These are phyloP conservation scores for grape (Vitis vinifera) DNA, from an alignment of 164 flowering plant genomes.

Conservation along the genomic window ASM3070453v1 NC_081822.1:893501-894000, in stretches of 20 bases:
- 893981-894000: background rate
- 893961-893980: background rate
- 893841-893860: constrained; percentile 95
- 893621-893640: no score
- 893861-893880: constrained; percentile 95
- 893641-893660: no score
- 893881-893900: constrained; percentile 99
- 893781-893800: constrained; percentile 86
- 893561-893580: background rate
- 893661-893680: background rate
- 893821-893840: constrained; percentile 91
- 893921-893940: constrained; percentile 7
- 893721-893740: background rate
- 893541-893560: background rate
- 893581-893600: background rate
- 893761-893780: constrained; percentile 5
- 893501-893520: background rate
- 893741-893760: background rate
- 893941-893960: background rate
- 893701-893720: background rate
- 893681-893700: no score
- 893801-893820: constrained; percentile 88
- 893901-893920: constrained; percentile 99
- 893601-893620: background rate
- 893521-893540: background rate